These are phyloP conservation scores for Xylogone sp. DNA, from an alignment of 2,329 filamentous ascomycete genomes.

Conservation along the genomic window DNA sequence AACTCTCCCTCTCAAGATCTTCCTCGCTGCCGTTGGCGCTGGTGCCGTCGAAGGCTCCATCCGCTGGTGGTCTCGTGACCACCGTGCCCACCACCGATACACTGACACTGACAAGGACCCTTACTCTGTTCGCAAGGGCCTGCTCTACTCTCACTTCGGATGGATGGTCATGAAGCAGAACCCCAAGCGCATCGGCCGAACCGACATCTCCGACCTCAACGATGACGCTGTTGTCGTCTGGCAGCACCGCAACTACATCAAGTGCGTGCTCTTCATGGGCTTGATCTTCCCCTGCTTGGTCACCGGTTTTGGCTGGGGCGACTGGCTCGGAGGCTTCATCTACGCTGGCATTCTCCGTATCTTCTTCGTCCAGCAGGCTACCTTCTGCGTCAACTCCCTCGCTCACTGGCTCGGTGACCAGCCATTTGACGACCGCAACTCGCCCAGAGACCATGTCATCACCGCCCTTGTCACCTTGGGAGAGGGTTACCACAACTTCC, in stretches of 20 bases:
- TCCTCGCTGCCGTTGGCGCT: constrained; percentile 75
- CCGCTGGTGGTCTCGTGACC: constrained; percentile 84
- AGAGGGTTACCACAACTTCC: constrained; percentile 93
- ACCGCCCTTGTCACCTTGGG: constrained; percentile 82
- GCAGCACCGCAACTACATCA: constrained; percentile 86
- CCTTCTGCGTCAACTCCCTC: constrained; percentile 89
- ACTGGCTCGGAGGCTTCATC: constrained; percentile 78
- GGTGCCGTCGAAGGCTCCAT: constrained; percentile 84
- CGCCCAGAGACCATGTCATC: constrained; percentile 81
- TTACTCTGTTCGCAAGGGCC: constrained; percentile 85
- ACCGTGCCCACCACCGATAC: constrained; percentile 86
- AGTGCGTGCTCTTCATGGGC: constrained; percentile 73
- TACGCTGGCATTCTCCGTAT: constrained; percentile 83
- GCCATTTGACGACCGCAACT: constrained; percentile 91
- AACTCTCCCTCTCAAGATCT: constrained; percentile 70
- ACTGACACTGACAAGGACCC: constrained; percentile 92
- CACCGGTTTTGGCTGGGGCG: constrained; percentile 74
- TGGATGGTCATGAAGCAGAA: constrained; percentile 97
- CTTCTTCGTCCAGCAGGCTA: constrained; percentile 88
- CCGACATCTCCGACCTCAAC: constrained; percentile 84
- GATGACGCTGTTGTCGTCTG: constrained; percentile 81
- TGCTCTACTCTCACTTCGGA: constrained; percentile 78
- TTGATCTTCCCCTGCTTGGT: constrained; percentile 72
- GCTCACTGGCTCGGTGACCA: constrained; percentile 91
- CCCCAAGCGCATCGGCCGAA: constrained; percentile 81